Evolutionary conservation across 192 early-diverging fungal genomes (phyloP).

Genomic region (Linnemannia hyalina): DNA sequence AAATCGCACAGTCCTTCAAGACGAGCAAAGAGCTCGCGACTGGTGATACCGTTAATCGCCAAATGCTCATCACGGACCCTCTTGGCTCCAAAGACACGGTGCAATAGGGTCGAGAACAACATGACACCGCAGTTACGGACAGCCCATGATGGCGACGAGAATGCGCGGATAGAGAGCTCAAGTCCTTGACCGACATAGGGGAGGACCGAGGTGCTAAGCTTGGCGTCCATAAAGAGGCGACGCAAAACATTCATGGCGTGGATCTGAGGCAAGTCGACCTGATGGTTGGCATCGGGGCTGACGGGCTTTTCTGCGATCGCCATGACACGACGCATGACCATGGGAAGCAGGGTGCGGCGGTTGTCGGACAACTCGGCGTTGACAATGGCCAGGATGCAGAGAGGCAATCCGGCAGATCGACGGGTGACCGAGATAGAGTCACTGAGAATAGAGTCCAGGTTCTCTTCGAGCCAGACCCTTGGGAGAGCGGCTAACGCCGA

Average conservation of each 20-base stretch:
- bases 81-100: conserved; percentile 88
- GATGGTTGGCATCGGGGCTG: conserved; percentile 67
- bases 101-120: conserved; percentile 89
- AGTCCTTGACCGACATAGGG: conserved; percentile 84
- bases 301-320: conserved; percentile 64
- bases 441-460: conserved; percentile 76
- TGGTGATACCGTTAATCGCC: conserved; percentile 82
- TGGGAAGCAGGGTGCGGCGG: conserved; percentile 70
- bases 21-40: conserved; percentile 91
- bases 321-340: conserved; percentile 79
- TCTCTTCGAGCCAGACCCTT: conserved; percentile 83
- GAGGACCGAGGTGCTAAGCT: conserved; percentile 79
- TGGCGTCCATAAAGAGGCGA: conserved; percentile 85
- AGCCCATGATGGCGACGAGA: conserved; percentile 88
- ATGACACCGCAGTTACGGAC: conserved; percentile 95
- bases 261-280: conserved; percentile 89
- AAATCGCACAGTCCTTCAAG: conserved; percentile 86
- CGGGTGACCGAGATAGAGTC: conserved; percentile 90
- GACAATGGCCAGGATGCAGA: conserved; percentile 88
- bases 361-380: conserved; percentile 72
- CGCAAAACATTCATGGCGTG: conserved; percentile 94
- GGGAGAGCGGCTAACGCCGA: conserved; percentile 68
- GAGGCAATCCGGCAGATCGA: conserved; percentile 90
- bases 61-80: conserved; percentile 79
- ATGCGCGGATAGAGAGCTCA: conserved; percentile 82